Evolutionary conservation across 768 basidiomycete genomes (phyloP), one percentile per base, ranked within the genome.

Genomic region (Kondoa malvinella): DNA sequence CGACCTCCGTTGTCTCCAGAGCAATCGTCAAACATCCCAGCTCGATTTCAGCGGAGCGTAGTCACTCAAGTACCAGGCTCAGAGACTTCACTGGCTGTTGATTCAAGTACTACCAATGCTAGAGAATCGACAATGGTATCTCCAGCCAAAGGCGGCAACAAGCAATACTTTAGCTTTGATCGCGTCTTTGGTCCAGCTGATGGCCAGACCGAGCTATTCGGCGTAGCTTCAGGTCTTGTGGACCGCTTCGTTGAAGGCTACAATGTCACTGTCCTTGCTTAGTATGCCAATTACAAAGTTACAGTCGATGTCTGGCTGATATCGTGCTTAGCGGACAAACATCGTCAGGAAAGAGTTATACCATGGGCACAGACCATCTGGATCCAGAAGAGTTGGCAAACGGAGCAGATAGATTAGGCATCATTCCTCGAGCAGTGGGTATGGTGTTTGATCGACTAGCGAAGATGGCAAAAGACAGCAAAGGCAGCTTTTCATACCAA

Each of bases 281-380:
- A 99, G n/a, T n/a, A 78, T 94, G 94, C 40, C 94, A 96, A 77
- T 96, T 94, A 1, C n/a, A n/a, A n/a, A n/a, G n/a, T n/a, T n/a
- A n/a, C n/a, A n/a, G n/a, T n/a, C n/a, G n/a, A n/a, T n/a, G n/a
- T n/a, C n/a, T n/a, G n/a, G n/a, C n/a, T n/a, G n/a, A n/a, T n/a
- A n/a, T n/a, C n/a, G n/a, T n/a, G n/a, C n/a, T n/a, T n/a, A n/a
- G n/a, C 30, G 61, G 61, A 3, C 61, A 59, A 26, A 61, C 30
- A 61, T 59, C 31, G 8, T 26, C 60, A 15, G 94, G 94, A 68
- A 99, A 99, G 79, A 92, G 89, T 0, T 92, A 90, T 77, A 91
- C 94, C 57, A 97, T 97, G 95, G 92, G 94, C 32, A 94, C 94
- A 86, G 70, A 82, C 82, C n/a, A 63, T 27, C 14, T 27, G 3